Conservation (phyloP, 257 asterid genomes). For the Coffea canephora region DNA sequence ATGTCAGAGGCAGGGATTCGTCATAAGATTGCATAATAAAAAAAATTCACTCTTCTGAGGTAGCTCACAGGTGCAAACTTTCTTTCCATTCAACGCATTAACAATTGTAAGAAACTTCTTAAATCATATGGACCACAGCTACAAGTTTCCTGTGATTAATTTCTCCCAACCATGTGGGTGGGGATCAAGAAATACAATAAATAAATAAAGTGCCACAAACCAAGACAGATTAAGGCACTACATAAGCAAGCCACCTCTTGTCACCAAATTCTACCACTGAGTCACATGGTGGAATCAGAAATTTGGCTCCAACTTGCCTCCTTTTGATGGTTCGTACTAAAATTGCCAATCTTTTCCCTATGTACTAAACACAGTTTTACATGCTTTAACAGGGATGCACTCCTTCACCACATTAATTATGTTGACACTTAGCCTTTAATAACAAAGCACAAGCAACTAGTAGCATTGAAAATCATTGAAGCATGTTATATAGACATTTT, state of each 20-base stretch:
- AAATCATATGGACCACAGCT: background rate
- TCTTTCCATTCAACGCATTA: background rate
- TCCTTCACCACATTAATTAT: background rate
- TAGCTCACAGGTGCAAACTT: background rate
- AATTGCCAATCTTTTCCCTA: background rate
- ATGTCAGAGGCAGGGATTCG: conserved; percentile 19
- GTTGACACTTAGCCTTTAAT: background rate
- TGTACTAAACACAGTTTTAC: background rate
- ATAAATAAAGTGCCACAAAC: background rate
- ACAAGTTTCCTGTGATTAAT: conserved; percentile 1
- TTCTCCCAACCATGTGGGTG: background rate
- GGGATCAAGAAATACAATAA: background rate
- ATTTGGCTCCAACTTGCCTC: background rate
- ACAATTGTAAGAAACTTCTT: background rate
- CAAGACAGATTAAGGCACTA: background rate
- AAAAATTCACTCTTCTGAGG: background rate
- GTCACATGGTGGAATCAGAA: background rate
- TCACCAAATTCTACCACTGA: background rate
- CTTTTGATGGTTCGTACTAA: background rate
- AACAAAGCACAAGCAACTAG: too few relatives aligned
- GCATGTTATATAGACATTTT: background rate
- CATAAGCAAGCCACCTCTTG: background rate
- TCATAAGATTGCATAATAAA: conserved; percentile 12
- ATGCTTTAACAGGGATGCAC: background rate
- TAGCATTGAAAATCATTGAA: background rate